Percentiles rank a stretch among this genome's conserved stretches.
Conservation (phyloP, 371 early-diverging fungal genomes). For the Sporodiniella umbellata region DNA sequence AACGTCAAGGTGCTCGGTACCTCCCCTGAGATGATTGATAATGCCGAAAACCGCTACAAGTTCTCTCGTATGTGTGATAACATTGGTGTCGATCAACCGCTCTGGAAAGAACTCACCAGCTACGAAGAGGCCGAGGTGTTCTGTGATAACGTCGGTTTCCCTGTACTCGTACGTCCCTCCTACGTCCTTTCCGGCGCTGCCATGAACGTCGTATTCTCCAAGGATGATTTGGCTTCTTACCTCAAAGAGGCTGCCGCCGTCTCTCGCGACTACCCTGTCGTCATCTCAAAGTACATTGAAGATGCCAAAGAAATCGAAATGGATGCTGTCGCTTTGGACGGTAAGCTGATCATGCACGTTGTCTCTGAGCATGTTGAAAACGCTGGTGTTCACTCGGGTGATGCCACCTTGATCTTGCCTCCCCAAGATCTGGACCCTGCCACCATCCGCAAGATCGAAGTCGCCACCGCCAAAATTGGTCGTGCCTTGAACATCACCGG, state of each 20-base stretch:
- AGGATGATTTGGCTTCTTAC: constrained; percentile 75
- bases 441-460: constrained; percentile 83
- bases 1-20: constrained; percentile 91
- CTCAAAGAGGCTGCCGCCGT: constrained; percentile 86
- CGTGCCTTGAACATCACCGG: constrained; percentile 92
- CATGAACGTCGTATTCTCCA: constrained; percentile 91
- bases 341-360: constrained; percentile 85
- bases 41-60: constrained; percentile 93
- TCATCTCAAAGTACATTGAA: constrained; percentile 93
- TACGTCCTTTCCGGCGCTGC: constrained; percentile 96
- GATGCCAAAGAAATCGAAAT: constrained; percentile 96
- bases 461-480: constrained; percentile 86
- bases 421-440: constrained; percentile 89
- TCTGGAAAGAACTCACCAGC: constrained; percentile 90
- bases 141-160: constrained; percentile 84
- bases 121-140: constrained; percentile 81
- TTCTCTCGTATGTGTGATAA: constrained; percentile 92
- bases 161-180: constrained; percentile 93
- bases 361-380: constrained; percentile 95
- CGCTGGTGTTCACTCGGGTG: constrained; percentile 97
- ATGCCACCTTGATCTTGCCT: constrained; percentile 91
- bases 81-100: constrained; percentile 94
- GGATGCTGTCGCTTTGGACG: constrained; percentile 91
- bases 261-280: constrained; percentile 90
- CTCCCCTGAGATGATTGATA: constrained; percentile 90